Conservation (phyloP, 345 rosid genomes). For the Cardamine occulta region DNA sequence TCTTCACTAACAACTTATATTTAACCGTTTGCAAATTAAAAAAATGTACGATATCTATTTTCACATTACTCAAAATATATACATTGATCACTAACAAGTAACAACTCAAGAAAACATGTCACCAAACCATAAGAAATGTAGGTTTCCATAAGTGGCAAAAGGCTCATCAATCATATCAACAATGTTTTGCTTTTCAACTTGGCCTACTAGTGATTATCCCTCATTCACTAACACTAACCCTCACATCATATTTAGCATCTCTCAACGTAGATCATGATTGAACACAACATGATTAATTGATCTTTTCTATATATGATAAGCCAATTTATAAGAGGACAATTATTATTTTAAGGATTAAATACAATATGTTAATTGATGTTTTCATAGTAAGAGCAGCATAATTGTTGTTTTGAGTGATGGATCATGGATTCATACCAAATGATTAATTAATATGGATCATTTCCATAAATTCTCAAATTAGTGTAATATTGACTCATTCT, state of each 20-base stretch:
- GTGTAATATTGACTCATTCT: background rate
- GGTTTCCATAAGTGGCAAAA: conserved; percentile 35
- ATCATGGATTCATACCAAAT: no score
- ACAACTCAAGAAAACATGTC: no score
- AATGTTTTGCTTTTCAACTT: conserved; percentile 25
- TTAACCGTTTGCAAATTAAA: no score
- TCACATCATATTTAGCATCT: conserved; percentile 20
- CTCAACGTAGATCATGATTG: background rate
- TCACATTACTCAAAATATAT: no score
- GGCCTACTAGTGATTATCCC: conserved; percentile 15
- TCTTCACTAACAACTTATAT: no score
- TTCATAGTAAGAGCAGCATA: no score
- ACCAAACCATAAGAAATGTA: background rate
- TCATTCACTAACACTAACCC: conserved; percentile 12
- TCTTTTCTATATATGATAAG: background rate
- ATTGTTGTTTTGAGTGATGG: no score
- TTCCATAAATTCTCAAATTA: background rate
- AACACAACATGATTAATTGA: background rate
- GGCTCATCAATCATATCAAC: conserved; percentile 12
- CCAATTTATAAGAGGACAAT: background rate
- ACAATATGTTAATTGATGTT: background rate
- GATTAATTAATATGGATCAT: background rate
- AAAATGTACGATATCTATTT: no score
- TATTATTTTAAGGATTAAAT: background rate
- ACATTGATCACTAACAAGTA: no score